Evolutionary conservation across 768 basidiomycete genomes (phyloP), one percentile per base, ranked within the genome.

Genomic region (Cyclocybe cylindracea): DNA sequence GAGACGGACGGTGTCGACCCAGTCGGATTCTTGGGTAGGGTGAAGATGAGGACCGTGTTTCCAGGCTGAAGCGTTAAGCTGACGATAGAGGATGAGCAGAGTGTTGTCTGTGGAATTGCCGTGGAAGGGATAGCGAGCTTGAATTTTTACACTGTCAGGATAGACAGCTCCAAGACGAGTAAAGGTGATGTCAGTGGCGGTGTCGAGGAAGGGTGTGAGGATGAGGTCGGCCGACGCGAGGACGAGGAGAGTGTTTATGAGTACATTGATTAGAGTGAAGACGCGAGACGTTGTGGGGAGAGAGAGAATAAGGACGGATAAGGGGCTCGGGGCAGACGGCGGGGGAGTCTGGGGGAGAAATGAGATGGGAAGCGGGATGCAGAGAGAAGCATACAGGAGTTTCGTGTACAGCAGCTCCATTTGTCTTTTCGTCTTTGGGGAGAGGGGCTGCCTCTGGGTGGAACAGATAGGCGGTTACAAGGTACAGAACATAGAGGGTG

Each of bases 111-210:
- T 50, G 13, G 43, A n/a, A n/a, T n/a, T 59, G 40, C 75, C 69
- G 48, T 51, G 44, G 7, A 64, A 59, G 1, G 88, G 86, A 61
- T 83, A 78, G 36, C 89, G 83, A 19, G 85, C 78, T 34, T 78
- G 68, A 39, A 91, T 73, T 64, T 87, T 90, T 53, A 72, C 84
- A 39, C 72, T 70, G 58, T 84, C 79, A 3, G 84, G 80, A 56
- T 84, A 80, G 50, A 91, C 77, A 2, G 87, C 87, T 11, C 89
- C 89, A 49, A 89, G 71, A 44, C 89, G 79, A 2, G 83, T 81
- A 65, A 87, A 92, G 10, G 72, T 67, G 53, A 89, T 78, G 60
- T 79, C 75, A 7, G 67, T 36, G 11, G 84, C 82, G 41, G 78
- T 60, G 61, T 84, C 80, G 49, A 83, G 62, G 58, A 80, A 74